phyloP scores from a whole-genome alignment of 78 protist species.

The Polysphondylium violaceum region DNA sequence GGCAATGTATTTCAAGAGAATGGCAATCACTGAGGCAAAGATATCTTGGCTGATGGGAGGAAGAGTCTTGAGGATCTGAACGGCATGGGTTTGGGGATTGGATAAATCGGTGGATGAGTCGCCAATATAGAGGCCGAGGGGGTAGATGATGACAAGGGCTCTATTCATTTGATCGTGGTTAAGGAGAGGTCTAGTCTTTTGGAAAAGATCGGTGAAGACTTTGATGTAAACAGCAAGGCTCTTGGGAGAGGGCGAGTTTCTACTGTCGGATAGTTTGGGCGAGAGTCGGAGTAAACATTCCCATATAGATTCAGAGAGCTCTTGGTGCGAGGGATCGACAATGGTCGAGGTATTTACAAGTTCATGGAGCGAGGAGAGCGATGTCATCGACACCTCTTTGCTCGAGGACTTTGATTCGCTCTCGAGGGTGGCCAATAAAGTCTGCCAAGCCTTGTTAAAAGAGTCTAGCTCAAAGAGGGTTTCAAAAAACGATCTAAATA shows the following conservation, averaged over 20 bases:
- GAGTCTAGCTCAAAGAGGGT: conserved; percentile 5
- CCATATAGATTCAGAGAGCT: conserved; percentile 50
- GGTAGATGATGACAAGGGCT: conserved; percentile 39
- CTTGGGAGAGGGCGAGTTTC: conserved; percentile 12
- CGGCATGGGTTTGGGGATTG: conserved; percentile 71
- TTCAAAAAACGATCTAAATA: conserved; percentile 53
- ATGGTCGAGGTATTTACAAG: conserved; percentile 27
- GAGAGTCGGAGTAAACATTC: conserved; percentile 19
- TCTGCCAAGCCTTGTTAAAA: conserved; percentile 45
- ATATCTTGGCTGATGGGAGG: conserved; percentile 45
- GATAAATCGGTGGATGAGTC: conserved; percentile 46
- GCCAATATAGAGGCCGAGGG: conserved; percentile 47
- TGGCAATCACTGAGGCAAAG: conserved; percentile 40
- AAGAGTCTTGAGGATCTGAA: conserved; percentile 53
- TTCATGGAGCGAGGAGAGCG: conserved; percentile 45
- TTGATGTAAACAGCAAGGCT: conserved; percentile 50
- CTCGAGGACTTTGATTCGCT: conserved; percentile 66
- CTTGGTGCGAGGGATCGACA: conserved; percentile 26
- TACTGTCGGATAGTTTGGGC: conserved; percentile 26
- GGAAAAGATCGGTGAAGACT: conserved; percentile 31
- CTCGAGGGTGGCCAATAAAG: conserved; percentile 30
- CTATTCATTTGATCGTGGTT: conserved; percentile 44
- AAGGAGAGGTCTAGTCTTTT: conserved; percentile 22
- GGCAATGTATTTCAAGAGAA: conserved; percentile 55
- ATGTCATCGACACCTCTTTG: conserved; percentile 68